These are phyloP conservation scores for Knoxdaviesia capensis DNA, from an alignment of 2,329 filamentous ascomycete genomes.

Conservation along the genomic window DNA sequence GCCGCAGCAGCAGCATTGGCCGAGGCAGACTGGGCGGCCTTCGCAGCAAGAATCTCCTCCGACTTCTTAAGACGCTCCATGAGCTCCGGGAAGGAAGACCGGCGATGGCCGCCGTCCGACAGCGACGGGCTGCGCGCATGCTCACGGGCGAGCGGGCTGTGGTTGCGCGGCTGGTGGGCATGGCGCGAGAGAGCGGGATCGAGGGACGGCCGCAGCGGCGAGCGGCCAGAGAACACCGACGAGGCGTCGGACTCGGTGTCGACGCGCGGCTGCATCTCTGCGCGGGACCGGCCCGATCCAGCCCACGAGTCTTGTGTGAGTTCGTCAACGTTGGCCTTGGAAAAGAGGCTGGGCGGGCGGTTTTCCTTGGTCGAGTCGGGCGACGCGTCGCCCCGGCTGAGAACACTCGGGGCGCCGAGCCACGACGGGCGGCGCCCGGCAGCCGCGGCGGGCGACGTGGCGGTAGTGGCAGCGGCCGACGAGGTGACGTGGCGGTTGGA, in stretches of 20 bases:
- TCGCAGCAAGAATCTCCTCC: too few species aligned
- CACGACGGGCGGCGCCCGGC: slow-evolving; percentile 1
- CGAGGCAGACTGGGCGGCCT: too few species aligned
- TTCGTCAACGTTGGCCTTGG: slow-evolving; percentile 17
- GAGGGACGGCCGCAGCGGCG: slow-evolving; percentile 12
- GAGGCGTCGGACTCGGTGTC: slow-evolving; percentile 31
- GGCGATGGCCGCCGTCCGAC: slow-evolving; percentile 7
- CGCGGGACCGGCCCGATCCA: slow-evolving; percentile 19
- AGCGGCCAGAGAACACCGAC: slow-evolving; percentile 14
- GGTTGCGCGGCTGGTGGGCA: slow-evolving; percentile 11
- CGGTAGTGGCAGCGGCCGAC: background rate
- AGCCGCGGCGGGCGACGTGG: slow-evolving; percentile 1
- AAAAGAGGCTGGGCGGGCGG: slow-evolving; percentile 14
- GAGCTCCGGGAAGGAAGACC: slow-evolving; percentile 14
- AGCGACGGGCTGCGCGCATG: slow-evolving; percentile 13
- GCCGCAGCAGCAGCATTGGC: too few species aligned
- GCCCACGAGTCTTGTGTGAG: slow-evolving; percentile 20
- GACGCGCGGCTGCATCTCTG: slow-evolving; percentile 32
- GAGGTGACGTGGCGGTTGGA: background rate
- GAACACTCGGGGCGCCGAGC: background rate
- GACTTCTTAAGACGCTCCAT: slow-evolving; percentile 10
- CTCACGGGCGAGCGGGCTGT: slow-evolving; percentile 17
- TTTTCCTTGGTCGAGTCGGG: slow-evolving; percentile 22
- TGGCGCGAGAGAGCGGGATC: slow-evolving; percentile 10
- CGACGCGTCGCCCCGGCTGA: background rate